Base-by-base conservation (phyloP, 257 asterid species). In the Fraxinus anomala region DNA sequence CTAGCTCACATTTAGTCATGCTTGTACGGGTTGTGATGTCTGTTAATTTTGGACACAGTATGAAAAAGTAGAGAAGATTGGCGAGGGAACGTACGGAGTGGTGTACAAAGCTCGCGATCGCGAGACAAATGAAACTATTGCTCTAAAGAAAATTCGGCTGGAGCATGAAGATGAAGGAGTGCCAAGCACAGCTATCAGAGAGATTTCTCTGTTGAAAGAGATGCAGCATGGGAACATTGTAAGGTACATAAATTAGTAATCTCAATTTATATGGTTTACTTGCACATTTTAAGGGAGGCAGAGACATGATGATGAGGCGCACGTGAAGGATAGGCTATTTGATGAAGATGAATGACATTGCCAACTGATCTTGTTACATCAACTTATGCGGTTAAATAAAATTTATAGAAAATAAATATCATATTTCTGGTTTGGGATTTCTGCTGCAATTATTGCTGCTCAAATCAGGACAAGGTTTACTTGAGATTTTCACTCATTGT, bases 161-260 rank as follows among this genome's bases (percentile, higher is more conserved):
- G 98, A 95, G 90, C 96, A 92, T 86, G 98, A 92, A 81, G 99
- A 95, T 75, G 98, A 94, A 78, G 99, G 99, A 49, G 98, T 95
- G 16, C 99, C 99, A 13, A 95, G 97, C 85, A 95, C 98, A 3
- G 98, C 99, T 77, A 95, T 95, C 73, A 88, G 97, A 83, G 99
- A 92, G 88, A 95, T 95, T 47, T 95, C 99, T 21, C 94, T 95
- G 36, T 82, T 95, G 87, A 92, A 95, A 82, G 99, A 92, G 91
- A 92, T 95, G 98, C 97, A 95, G 70, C 99, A 92, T 77, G 94
- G 89, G 54, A 95, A 92, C 79, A 92, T 95, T 37, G 99, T 95
- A 47, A 91, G 92, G 97, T 94, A 84, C 26, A 14, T 59, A 47
- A 13, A 47, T 11, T 44, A 21, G 61, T 51, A 36, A 80, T 74